Conservation (phyloP, 768 basidiomycete species). For the Termitomyces bulborhizus region DNA sequence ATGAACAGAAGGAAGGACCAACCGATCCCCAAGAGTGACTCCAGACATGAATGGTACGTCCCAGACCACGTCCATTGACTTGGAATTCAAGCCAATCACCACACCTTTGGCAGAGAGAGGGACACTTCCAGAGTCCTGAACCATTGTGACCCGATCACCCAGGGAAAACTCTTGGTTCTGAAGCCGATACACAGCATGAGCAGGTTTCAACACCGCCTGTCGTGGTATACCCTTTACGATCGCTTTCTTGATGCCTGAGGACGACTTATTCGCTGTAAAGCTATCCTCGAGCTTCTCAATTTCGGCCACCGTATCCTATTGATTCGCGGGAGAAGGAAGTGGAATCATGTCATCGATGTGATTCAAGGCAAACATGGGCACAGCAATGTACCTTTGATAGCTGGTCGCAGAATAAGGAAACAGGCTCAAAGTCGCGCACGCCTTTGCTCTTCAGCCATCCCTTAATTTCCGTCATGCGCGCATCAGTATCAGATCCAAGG, state of each 20-base stretch:
- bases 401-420: constrained; percentile 88
- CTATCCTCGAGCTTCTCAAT: constrained; percentile 75
- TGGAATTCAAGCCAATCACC: constrained; percentile 82
- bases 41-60: constrained; percentile 96
- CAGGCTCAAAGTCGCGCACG: constrained; percentile 86
- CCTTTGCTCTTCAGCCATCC: constrained; percentile 84
- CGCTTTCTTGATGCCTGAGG: constrained; percentile 75
- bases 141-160: constrained; percentile 95
- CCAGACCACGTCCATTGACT: constrained; percentile 93
- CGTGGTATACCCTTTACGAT: constrained; percentile 93
- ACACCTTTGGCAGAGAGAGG: constrained; percentile 90
- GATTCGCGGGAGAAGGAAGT: not conserved
- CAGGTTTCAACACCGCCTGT: constrained; percentile 88
- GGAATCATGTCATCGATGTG: not conserved
- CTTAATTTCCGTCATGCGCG: constrained; percentile 69
- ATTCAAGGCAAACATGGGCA: not conserved
- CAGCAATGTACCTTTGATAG: constrained; percentile 62
- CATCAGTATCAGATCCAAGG: constrained; percentile 54
- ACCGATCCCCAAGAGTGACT: constrained; percentile 80
- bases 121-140: constrained; percentile 90
- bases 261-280: constrained; percentile 54
- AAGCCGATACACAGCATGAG: constrained; percentile 82
- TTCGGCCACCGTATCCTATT: constrained; percentile 67
- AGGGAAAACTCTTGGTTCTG: constrained; percentile 84
- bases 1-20: constrained; percentile 2